Percentiles rank a stretch among this genome's conserved stretches.
phyloP scores from a whole-genome alignment of 1,284 basidiomycete species.

The Limonomyces culmigenus region DNA sequence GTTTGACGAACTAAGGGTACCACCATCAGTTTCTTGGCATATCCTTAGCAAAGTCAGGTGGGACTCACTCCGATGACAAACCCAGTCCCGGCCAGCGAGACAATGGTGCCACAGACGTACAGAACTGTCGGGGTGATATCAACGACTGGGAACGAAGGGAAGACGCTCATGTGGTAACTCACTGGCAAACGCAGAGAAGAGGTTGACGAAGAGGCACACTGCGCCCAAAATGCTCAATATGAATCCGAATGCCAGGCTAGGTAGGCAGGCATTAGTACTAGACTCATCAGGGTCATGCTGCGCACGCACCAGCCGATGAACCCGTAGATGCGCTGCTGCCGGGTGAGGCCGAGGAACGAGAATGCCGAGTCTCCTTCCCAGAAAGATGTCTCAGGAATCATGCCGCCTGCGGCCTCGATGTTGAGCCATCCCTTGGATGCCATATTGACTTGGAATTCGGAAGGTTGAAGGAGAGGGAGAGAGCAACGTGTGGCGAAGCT shows the following conservation, averaged over 20 bases:
- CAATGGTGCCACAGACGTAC: conserved; percentile 69
- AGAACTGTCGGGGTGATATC: conserved; percentile 31
- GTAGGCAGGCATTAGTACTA: background rate
- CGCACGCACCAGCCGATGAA: conserved; percentile 61
- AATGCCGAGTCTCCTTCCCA: conserved; percentile 79
- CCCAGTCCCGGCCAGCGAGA: conserved; percentile 77
- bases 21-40: conserved; percentile 63
- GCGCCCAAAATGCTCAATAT: conserved; percentile 69
- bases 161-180: no score
- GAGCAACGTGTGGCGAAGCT: no score
- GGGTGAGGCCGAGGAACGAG: conserved; percentile 58
- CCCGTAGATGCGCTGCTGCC: conserved; percentile 69
- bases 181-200: background rate
- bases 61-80: conserved; percentile 69
- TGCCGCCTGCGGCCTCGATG: conserved; percentile 39
- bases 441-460: conserved; percentile 13
- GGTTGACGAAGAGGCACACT: conserved; percentile 49
- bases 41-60: conserved; percentile 23
- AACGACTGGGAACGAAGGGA: background rate
- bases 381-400: conserved; percentile 55
- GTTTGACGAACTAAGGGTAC: conserved; percentile 22
- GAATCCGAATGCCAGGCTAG: conserved; percentile 56
- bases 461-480: background rate
- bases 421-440: conserved; percentile 46
- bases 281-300: background rate